Base-by-base conservation (phyloP, 2,329 filamentous ascomycete species). In the Colletotrichum gloeosporioides region DNA sequence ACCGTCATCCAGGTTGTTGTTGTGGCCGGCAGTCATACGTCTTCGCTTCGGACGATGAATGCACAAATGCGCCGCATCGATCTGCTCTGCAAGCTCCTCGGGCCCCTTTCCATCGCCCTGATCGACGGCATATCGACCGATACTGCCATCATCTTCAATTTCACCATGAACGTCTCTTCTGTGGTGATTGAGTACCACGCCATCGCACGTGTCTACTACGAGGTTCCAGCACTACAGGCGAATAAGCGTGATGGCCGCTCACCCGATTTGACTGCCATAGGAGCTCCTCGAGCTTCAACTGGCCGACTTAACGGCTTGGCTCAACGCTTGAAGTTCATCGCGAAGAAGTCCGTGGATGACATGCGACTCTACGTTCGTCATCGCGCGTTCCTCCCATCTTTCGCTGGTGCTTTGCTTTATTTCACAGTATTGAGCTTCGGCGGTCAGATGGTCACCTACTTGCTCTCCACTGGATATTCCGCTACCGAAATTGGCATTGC, bases 51-150 rank as follows among this genome's bases (percentile, higher is more conserved):
- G 83, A 86, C 83, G 8, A 81, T 92, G 31, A 93, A 92, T 80
- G 88, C 90, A 4, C 85, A 86, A n/a, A 92, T 93, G 88, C 87
- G 91, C n/a, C 88, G 91, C 6, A 92, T 93, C 61, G 91, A 93
- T 75, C 84, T 93, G 7, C 81, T 90, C 18, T 92, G 91, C 83
- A 93, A 93, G 78, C 85, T 93, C 2, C 73, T 90, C 3, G 90
- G 88, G 0, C 91, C 91, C 0, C 83, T 93, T 3, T 84, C 86
- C n/a, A 89, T 93, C 36, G 88, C 90, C 3, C 79, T 91, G 2
- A 78, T 92, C 1, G 89, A 90, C 64, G 86, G 83, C 0, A 82
- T 82, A 3, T 92, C 90, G 0, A 89, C 89, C 0, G 81, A 79
- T 29, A 72, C 85, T 4, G 90, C 91, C 8, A 89, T 92, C 22